Evolutionary conservation across 2,329 filamentous ascomycete species (phyloP).

Genomic region (Hawksworthiomyces lignivorus): DNA sequence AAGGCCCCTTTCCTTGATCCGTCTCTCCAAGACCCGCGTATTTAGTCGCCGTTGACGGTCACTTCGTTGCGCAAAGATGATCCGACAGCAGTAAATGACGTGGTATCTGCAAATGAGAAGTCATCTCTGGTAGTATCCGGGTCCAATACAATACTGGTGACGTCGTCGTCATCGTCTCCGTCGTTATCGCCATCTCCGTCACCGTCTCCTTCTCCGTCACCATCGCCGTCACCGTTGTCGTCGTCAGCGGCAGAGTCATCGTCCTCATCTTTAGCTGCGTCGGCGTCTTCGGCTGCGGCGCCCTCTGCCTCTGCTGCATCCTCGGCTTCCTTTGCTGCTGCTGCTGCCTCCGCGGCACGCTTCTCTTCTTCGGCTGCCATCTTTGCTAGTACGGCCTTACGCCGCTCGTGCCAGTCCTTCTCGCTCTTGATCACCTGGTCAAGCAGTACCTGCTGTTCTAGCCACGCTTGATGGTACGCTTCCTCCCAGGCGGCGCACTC

Average conservation of each 20-base stretch:
- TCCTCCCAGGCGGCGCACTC: conserved; percentile 62
- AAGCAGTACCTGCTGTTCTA: conserved; percentile 71
- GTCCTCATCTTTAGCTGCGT: background rate
- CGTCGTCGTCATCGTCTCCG: conserved; percentile 4
- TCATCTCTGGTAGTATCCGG: conserved; percentile 13
- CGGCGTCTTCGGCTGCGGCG: background rate
- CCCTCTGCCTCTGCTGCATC: background rate
- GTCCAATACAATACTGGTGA: conserved; percentile 8
- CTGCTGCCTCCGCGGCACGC: conserved; percentile 10
- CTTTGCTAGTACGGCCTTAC: conserved; percentile 44
- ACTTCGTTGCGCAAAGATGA: conserved; percentile 14
- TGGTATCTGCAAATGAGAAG: conserved; percentile 13
- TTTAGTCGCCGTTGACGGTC: conserved; percentile 7
- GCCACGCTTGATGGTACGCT: conserved; percentile 63
- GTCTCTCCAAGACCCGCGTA: no score
- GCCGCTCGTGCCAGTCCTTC: conserved; percentile 54
- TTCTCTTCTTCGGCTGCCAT: conserved; percentile 35
- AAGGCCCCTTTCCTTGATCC: no score
- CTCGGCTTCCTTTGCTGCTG: conserved; percentile 32
- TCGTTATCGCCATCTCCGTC: background rate
- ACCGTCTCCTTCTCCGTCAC: conserved; percentile 2
- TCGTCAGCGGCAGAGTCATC: background rate
- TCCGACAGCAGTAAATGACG: conserved; percentile 10
- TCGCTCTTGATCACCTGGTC: conserved; percentile 63
- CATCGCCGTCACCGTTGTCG: conserved; percentile 16